phyloP scores from a whole-genome alignment of 768 basidiomycete species.

The Tricholoma matsutake region DNA sequence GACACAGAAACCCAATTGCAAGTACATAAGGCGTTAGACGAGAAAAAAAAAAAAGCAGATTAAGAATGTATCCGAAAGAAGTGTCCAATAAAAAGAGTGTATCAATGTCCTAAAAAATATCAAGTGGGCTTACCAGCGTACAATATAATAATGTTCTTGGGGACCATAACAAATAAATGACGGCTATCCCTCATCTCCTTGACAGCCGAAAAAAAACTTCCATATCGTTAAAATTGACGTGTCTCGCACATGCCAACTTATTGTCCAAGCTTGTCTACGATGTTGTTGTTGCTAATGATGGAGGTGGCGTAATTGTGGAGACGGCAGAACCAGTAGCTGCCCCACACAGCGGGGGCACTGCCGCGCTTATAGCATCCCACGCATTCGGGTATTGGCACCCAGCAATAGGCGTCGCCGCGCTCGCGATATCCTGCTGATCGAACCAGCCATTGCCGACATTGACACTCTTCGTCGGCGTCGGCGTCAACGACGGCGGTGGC shows the following conservation, averaged over 20 bases:
- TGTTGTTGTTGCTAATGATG: background rate
- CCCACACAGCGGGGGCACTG: slow-evolving; percentile 29
- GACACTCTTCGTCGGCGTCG: slow-evolving; percentile 36
- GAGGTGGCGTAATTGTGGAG: background rate
- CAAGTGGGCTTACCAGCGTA: background rate
- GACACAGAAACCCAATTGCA: too few species aligned
- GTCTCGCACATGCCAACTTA: background rate
- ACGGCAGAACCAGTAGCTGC: background rate
- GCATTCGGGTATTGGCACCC: slow-evolving; percentile 57
- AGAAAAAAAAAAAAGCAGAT: background rate
- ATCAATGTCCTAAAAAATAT: too few species aligned
- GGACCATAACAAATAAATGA: background rate
- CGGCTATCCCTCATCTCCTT: background rate
- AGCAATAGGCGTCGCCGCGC: slow-evolving; percentile 44
- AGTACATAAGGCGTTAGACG: too few species aligned
- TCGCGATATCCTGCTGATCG: slow-evolving; percentile 44
- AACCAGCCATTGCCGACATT: slow-evolving; percentile 54
- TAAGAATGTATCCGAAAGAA: background rate
- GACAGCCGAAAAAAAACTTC: background rate
- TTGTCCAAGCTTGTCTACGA: background rate
- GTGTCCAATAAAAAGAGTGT: background rate
- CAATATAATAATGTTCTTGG: background rate
- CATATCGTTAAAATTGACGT: background rate
- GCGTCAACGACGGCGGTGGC: slow-evolving; percentile 40
- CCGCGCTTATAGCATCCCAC: slow-evolving; percentile 34